Evolutionary conservation across 176 grass and related monocot genomes (phyloP), one percentile per base, ranked within the genome.

Genomic region (Rhynchospora breviuscula): DNA sequence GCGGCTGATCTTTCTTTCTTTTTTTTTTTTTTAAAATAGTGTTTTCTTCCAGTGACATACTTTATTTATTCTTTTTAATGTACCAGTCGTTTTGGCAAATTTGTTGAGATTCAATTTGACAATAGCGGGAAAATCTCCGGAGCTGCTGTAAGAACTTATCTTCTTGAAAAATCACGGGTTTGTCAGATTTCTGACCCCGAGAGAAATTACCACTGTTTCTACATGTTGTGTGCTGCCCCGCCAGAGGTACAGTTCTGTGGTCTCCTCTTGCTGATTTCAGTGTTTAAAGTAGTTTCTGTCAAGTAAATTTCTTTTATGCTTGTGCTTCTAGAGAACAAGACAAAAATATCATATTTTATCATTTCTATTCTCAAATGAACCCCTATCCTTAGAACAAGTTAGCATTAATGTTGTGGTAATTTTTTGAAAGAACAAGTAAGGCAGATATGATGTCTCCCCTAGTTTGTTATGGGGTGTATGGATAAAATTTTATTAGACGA

Each of bases 41-140:
- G 59, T 8, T 81, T 40, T 46, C 53, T 63, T 62, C 59, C 52
- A 18, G 21, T 67, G 14, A 54, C 25, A 53, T 68, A 65, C n/a
- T 9, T 8, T 67, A 33, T n/a, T 70, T 71, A 25, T 47, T 85
- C 78, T 85, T 60, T 78, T 23, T 94, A 52, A 81, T 81, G 62
- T 67, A 64, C 59, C 85, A 95, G 93, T 89, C 93, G 93, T 66
- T 95, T 95, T 21, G 93, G 93, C 29, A 95, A 95, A 87, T 95
- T 95, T 92, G 93, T 95, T 64, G 93, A 95, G 88, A 87, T 95
- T 84, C 93, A 95, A 79, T 95, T 95, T 92, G 93, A 95, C 79
- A 75, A 82, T 73, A 89, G 65, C 53, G 90, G 90, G 21, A 90
- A 85, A 84, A 95, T 95, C 58, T 95, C 93, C n/a, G 93, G 93